Base-by-base conservation (phyloP, 2,329 filamentous ascomycete species). In the Alternaria dauci region DNA sequence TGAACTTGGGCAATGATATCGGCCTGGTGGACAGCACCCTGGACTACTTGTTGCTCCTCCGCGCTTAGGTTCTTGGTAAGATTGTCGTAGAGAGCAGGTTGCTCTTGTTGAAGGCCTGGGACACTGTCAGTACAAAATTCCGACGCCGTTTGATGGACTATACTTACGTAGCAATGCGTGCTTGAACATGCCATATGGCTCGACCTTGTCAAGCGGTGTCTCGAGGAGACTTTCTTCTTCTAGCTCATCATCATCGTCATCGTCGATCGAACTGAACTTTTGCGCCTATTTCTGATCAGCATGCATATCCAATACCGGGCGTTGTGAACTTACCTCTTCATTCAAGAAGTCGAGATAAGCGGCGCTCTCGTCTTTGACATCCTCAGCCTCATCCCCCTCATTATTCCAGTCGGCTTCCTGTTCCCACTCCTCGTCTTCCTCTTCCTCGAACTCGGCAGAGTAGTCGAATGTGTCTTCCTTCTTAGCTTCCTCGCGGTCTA, bases 341-440 rank as follows among this genome's bases (percentile, higher is more conserved):
- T 94, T 96, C 28, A 99, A 81, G 83, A 99, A 99, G 69, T 98
- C 94, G 47, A 99, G 87, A 77, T 99, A 99, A 6, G 94, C 93
- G 25, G 91, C 91, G 77, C 92, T 95, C 80, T 98, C 94, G 71
- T 97, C 94, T 74, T 93, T 91, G 71, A 89, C 85, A 63, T 97
- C 83, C 47, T 85, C 83, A 28, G 79, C 80, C 65, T 92, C 91
- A 28, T 87, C 87, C 47, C 88, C 88, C 64, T 87, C 86, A 51
- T 86, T 84, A 50, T 85, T 85, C 87, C 87, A 89, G 59, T 91
- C 89, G 38, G 90, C 87, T 66, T 93, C 91, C 43, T 85, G 89
- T 59, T 89, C 88, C 93, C 93, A 96, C 76, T 91, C 88, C 52
- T 88, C 94, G 34, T 93, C 94, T 39, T 94, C 92, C 42, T 93